phyloP scores from a whole-genome alignment of 2,329 filamentous ascomycete species.

The Pestalotiopsis sp. region DNA sequence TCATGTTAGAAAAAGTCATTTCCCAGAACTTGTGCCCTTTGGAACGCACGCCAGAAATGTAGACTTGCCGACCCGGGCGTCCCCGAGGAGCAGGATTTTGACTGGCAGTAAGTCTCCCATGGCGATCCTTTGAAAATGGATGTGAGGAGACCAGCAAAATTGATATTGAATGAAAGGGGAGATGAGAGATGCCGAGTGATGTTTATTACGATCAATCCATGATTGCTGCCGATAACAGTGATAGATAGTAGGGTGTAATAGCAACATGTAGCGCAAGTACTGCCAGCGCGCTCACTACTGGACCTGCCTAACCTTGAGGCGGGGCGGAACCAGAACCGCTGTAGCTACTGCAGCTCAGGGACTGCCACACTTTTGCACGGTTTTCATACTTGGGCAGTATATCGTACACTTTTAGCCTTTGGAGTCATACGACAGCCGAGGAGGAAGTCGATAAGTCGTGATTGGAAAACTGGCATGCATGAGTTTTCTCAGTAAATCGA shows the following conservation, averaged over 20 bases:
- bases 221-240: not conserved
- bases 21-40: constrained; percentile 3
- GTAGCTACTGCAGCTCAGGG: not conserved
- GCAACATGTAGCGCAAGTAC: constrained; percentile 4
- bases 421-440: not conserved
- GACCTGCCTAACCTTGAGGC: not conserved
- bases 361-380: not conserved
- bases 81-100: constrained; percentile 60
- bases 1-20: constrained; percentile 8
- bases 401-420: not conserved
- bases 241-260: not conserved
- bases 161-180: not conserved
- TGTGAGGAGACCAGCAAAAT: too few relatives aligned
- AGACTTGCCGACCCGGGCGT: constrained; percentile 61
- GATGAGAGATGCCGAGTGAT: not conserved
- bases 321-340: constrained; percentile 2
- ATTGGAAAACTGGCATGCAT: constrained; percentile 21
- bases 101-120: constrained; percentile 43
- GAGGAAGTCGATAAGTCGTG: not conserved
- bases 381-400: constrained; percentile 1
- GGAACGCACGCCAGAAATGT: constrained; percentile 61
- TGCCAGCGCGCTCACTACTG: not conserved
- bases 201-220: not conserved
- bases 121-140: not conserved
- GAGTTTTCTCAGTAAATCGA: constrained; percentile 20